Percentiles rank a stretch among this genome's conserved stretches.
phyloP scores from a whole-genome alignment of 257 asterid species.

The Leonotis leonurus region DNA sequence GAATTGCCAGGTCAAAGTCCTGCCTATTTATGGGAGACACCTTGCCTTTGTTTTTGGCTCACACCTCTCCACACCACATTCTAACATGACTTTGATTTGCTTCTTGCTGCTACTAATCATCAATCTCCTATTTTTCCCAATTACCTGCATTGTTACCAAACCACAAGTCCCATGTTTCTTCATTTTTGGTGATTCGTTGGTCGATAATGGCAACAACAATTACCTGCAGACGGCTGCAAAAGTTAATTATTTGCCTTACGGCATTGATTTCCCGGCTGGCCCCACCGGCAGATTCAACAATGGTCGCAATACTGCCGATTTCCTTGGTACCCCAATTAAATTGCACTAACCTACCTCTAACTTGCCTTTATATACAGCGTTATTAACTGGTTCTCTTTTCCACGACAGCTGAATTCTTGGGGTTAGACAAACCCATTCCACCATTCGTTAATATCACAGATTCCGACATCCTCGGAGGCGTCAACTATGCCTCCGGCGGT shows the following conservation, averaged over 20 bases:
- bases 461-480: slow-evolving; percentile 31
- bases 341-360: not conserved
- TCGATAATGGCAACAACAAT: slow-evolving; percentile 48
- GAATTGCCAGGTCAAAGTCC: too few relatives aligned
- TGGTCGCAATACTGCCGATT: slow-evolving; percentile 28
- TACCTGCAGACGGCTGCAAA: slow-evolving; percentile 3
- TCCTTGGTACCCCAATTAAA: slow-evolving; percentile 21
- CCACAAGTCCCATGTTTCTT: slow-evolving; percentile 38
- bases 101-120: not conserved
- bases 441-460: slow-evolving; percentile 35
- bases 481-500: slow-evolving; percentile 55
- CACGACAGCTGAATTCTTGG: slow-evolving; percentile 41
- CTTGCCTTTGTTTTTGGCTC: not conserved
- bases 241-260: slow-evolving; percentile 35
- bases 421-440: slow-evolving; percentile 34
- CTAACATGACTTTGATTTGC: not conserved
- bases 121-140: not conserved
- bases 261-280: slow-evolving; percentile 35
- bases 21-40: not conserved
- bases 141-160: not conserved
- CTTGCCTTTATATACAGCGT: too few relatives aligned
- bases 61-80: not conserved
- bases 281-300: slow-evolving; percentile 49
- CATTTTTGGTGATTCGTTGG: slow-evolving; percentile 34
- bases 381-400: too few relatives aligned